phyloP scores from a whole-genome alignment of 2,329 filamentous ascomycete genomes.

The Xylariaceae sp. region DNA sequence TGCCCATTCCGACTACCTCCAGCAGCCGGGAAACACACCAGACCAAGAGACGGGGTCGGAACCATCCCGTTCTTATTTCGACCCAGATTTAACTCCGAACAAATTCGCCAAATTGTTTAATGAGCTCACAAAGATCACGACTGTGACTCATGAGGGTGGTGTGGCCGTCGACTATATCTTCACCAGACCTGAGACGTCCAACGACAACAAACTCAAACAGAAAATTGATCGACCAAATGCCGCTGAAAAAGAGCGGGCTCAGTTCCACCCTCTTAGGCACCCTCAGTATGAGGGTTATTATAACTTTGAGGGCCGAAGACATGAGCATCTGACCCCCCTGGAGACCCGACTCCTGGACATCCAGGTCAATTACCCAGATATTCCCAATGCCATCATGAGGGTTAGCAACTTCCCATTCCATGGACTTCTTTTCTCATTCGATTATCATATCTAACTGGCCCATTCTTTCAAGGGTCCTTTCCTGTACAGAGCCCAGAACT shows the following conservation, averaged over 20 bases:
- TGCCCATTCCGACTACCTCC: too few species aligned
- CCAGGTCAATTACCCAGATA: conserved; percentile 13
- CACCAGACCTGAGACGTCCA: not conserved
- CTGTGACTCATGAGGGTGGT: too few species aligned
- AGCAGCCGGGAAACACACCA: too few species aligned
- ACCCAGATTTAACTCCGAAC: too few species aligned
- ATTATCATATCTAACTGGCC: not conserved
- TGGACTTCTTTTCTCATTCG: not conserved
- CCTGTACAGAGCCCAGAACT: conserved; percentile 2
- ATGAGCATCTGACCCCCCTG: not conserved
- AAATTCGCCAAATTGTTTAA: too few species aligned
- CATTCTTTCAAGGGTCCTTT: conserved; percentile 8
- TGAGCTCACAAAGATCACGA: too few species aligned
- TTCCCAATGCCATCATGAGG: conserved; percentile 7
- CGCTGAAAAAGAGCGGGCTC: not conserved
- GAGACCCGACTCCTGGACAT: conserved; percentile 11
- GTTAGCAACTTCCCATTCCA: conserved; percentile 1
- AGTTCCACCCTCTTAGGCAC: conserved; percentile 18
- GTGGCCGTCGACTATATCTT: not conserved
- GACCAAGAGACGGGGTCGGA: too few species aligned
- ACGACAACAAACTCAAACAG: not conserved
- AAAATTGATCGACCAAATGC: not conserved
- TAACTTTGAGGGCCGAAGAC: conserved; percentile 9
- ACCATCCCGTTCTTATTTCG: too few species aligned
- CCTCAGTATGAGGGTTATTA: conserved; percentile 3